Evolutionary conservation across 179 eudicot genomes (phyloP).

Genomic region (Gypsophila paniculata): DNA sequence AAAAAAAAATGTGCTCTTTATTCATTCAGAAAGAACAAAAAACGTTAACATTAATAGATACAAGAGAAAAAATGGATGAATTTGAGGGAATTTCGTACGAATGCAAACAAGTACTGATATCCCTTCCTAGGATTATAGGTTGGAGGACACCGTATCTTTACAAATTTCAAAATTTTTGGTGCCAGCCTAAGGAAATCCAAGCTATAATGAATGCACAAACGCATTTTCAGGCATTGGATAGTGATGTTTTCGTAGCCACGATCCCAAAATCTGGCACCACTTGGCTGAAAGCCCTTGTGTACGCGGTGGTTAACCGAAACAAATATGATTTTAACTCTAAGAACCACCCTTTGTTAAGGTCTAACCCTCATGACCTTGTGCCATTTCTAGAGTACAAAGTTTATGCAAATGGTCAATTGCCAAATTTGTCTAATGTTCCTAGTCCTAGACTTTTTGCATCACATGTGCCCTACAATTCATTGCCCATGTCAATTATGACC

Average conservation of each 20-base stretch:
- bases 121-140: constrained; percentile 29
- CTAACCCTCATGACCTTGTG: constrained; percentile 56
- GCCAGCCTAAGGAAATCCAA: constrained; percentile 30
- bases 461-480: constrained; percentile 41
- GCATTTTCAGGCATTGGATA: constrained; percentile 31
- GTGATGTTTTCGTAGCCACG: constrained; percentile 36
- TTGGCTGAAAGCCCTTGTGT: constrained; percentile 51
- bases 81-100: constrained; percentile 18
- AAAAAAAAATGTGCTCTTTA: constrained; percentile 15
- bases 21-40: constrained; percentile 7
- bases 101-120: constrained; percentile 19
- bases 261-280: constrained; percentile 53
- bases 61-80: constrained; percentile 9
- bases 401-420: constrained; percentile 28
- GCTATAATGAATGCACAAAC: constrained; percentile 24
- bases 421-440: constrained; percentile 15
- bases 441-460: constrained; percentile 43
- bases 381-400: constrained; percentile 54
- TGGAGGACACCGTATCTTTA: constrained; percentile 31
- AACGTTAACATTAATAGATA: not conserved
- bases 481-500: constrained; percentile 34
- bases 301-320: constrained; percentile 25
- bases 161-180: constrained; percentile 33
- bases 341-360: constrained; percentile 41
- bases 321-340: not conserved